Evolutionary conservation across 345 rosid genomes (phyloP).

Genomic region (Hibiscus mutabilis): DNA sequence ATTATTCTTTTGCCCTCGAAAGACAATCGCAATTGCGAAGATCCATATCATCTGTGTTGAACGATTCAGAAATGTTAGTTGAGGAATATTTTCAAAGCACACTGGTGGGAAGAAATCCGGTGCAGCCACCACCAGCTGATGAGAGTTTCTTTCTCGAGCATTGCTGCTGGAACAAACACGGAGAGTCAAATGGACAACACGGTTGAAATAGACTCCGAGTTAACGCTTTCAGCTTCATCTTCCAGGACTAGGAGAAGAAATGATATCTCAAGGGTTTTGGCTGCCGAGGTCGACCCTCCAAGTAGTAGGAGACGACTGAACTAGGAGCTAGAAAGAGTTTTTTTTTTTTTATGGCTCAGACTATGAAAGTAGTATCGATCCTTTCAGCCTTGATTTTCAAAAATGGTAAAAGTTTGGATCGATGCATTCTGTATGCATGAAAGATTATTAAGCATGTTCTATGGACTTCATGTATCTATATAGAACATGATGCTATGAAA

Average conservation of each 20-base stretch:
- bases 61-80: constrained; percentile 39
- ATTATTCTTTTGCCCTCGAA: constrained; percentile 36
- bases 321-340: constrained; percentile 15
- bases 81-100: background rate
- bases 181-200: constrained; percentile 57
- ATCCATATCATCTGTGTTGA: constrained; percentile 44
- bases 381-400: too few relatives aligned
- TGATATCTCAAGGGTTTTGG: constrained; percentile 46
- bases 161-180: constrained; percentile 52
- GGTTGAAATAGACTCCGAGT: constrained; percentile 23
- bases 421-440: too few relatives aligned
- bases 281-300: constrained; percentile 50
- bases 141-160: constrained; percentile 72
- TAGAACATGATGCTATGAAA: too few relatives aligned
- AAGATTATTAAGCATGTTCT: too few relatives aligned
- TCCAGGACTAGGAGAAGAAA: constrained; percentile 39
- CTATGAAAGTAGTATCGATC: too few relatives aligned
- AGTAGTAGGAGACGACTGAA: constrained; percentile 49
- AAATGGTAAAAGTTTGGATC: too few relatives aligned
- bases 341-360: background rate
- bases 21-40: constrained; percentile 57
- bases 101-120: constrained; percentile 55
- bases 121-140: constrained; percentile 65
- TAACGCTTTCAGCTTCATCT: constrained; percentile 53
- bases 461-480: too few relatives aligned